phyloP scores from a whole-genome alignment of 352 stramenopile species.

The Pythium phragmitis region DNA sequence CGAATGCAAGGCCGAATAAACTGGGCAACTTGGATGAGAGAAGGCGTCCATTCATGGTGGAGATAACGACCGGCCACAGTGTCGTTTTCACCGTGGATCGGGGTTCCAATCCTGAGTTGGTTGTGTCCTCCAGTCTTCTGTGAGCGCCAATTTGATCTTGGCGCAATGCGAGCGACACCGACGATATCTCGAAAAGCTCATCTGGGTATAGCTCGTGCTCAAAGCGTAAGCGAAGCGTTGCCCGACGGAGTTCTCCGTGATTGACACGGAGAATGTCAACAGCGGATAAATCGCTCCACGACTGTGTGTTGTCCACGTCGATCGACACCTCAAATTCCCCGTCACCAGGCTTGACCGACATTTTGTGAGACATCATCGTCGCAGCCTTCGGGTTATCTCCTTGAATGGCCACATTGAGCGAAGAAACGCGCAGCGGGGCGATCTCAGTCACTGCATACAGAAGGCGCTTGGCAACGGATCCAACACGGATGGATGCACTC shows the following conservation, averaged over 20 bases:
- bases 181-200: conserved; percentile 11
- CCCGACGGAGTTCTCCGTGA: not conserved
- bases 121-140: conserved; percentile 7
- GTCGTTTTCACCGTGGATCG: not conserved
- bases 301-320: not conserved
- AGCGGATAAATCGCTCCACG: not conserved
- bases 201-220: conserved; percentile 9
- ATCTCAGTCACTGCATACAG: not conserved
- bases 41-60: not conserved
- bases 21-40: conserved; percentile 6
- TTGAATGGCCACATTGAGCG: not conserved
- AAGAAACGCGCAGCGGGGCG: conserved; percentile 1
- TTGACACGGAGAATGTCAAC: conserved; percentile 3
- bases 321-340: not conserved
- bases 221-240: conserved; percentile 7
- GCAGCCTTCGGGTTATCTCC: not conserved
- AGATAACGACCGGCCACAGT: conserved; percentile 17
- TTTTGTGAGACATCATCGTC: not conserved
- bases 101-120: not conserved
- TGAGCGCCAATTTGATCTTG: not conserved
- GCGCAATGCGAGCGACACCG: not conserved
- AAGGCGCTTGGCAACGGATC: not conserved
- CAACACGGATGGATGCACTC: conserved; percentile 1
- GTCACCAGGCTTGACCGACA: conserved; percentile 1
- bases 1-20: not conserved